Evolutionary conservation across 495 filamentous ascomycete genomes (phyloP).

Genomic region (Rhizodiscina lignyota): DNA sequence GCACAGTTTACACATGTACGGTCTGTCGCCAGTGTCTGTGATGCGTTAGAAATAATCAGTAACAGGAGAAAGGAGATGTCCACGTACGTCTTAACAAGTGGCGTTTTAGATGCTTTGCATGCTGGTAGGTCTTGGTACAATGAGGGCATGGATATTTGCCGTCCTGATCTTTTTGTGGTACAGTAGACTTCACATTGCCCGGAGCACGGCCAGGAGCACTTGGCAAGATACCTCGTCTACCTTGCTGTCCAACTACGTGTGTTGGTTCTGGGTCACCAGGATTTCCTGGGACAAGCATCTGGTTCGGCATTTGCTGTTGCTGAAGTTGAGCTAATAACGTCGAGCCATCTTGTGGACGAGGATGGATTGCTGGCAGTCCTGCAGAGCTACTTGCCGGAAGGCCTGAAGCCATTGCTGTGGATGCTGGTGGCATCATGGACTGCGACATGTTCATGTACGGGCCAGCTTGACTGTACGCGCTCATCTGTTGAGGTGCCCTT

Average conservation of each 20-base stretch:
- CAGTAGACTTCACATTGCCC: conserved; percentile 57
- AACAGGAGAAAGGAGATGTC: conserved; percentile 6
- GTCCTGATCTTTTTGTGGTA: conserved; percentile 83
- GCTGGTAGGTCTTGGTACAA: conserved; percentile 93
- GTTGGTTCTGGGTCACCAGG: conserved; percentile 42
- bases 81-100: conserved; percentile 88
- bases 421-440: no score
- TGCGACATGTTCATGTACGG: no score
- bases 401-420: no score
- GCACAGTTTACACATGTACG: conserved; percentile 93
- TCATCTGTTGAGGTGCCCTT: no score
- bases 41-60: conserved; percentile 4
- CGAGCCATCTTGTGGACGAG: no score
- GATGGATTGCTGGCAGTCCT: no score
- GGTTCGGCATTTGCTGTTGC: neutral
- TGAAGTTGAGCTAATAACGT: neutral
- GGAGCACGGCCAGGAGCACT: conserved; percentile 66
- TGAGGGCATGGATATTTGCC: conserved; percentile 95
- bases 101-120: conserved; percentile 93
- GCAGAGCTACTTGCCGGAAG: no score
- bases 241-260: conserved; percentile 86
- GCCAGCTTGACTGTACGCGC: no score
- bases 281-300: no score
- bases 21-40: conserved; percentile 84
- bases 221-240: conserved; percentile 74